Base-by-base conservation (phyloP, 257 asterid genomes). In the Verbena officinalis region DNA sequence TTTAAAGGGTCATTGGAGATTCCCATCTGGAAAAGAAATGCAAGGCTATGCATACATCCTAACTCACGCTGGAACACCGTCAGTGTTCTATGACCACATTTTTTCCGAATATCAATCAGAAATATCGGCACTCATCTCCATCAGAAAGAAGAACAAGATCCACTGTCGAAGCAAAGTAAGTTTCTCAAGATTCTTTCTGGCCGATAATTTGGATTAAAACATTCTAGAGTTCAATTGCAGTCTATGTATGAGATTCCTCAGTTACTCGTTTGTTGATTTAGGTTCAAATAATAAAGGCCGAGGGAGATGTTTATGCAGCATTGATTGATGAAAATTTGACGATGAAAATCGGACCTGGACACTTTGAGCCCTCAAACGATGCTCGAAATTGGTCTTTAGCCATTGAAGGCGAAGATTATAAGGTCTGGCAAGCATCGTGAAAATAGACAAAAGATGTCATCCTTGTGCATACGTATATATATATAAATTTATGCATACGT, bases 1-100 rank as follows among this genome's bases (percentile, higher is more conserved):
- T n/a, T n/a, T n/a, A n/a, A n/a, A 93, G 99, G 99, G 99, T 67
- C 99, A 93, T 70, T 93, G 99, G 99, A 90, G 99, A 84, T 93
- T 93, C 84, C 99, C 99, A 40, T 91, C 88, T 52, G 97, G 99
- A 61, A 93, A 87, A 77, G 99, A 93, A 78, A 86, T 87, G 94
- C 96, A 87, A 82, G 99, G 99, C 45, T 93, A 93, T 73, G 95
- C 96, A 51, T 93, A 93, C 69, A 84, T 90, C 73, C 65, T 93
- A 61, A 87, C 97, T 68, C 97, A 93, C 76, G 89, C 91, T 11
- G 97, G 97, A 51, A 90, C 97, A 2, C 99, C 99, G 0, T 75
- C 99, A 12, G 95, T 93, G 61, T 93, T 93, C 77, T 86, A 77
- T 55, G 99, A 93, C 73, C 97, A 93, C 80, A 72, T 93, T 61